These are phyloP conservation scores for Zea mays DNA, from an alignment of 176 grass and related monocot genomes.

Conservation along the genomic window DNA sequence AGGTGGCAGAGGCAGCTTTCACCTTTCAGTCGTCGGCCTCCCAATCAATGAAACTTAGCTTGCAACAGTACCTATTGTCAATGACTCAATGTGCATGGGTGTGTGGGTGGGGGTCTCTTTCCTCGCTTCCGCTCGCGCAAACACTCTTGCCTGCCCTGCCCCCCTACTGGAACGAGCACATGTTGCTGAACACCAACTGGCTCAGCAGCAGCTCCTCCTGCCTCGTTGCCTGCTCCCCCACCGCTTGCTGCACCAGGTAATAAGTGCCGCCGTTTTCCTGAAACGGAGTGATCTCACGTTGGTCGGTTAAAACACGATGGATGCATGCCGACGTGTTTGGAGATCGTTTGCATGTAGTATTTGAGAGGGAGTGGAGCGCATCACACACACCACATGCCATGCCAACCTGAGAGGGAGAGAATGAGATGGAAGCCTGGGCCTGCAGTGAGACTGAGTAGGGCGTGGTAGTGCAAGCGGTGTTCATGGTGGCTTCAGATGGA, in stretches of 20 bases:
- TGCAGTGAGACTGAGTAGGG: conserved; percentile 44
- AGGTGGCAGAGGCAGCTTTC: conserved; percentile 17
- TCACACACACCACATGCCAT: not conserved
- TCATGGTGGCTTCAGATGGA: conserved; percentile 55
- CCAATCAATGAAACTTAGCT: conserved; percentile 46
- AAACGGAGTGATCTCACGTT: conserved; percentile 42
- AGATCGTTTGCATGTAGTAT: conserved; percentile 26
- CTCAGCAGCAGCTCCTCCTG: conserved; percentile 54
- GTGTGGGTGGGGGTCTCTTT: conserved; percentile 28
- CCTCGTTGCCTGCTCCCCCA: conserved; percentile 60
- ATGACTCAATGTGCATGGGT: not conserved
- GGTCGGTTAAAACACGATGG: conserved; percentile 32
- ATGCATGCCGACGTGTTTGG: conserved; percentile 30
- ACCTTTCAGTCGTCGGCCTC: not conserved
- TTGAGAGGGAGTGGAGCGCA: not conserved
- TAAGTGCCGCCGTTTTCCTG: conserved; percentile 51
- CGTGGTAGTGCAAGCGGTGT: conserved; percentile 21
- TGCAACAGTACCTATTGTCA: conserved; percentile 54
- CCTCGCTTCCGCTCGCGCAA: conserved; percentile 8
- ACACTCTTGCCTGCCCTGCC: conserved; percentile 14
- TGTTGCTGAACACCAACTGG: conserved; percentile 70
- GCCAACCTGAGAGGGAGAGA: conserved; percentile 48
- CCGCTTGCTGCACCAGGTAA: conserved; percentile 68
- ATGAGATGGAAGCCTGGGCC: conserved; percentile 51
- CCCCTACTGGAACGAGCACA: conserved; percentile 77